Evolutionary conservation across 495 filamentous ascomycete genomes (phyloP), one percentile per base, ranked within the genome.

Genomic region (Chlorociboria aeruginascens): DNA sequence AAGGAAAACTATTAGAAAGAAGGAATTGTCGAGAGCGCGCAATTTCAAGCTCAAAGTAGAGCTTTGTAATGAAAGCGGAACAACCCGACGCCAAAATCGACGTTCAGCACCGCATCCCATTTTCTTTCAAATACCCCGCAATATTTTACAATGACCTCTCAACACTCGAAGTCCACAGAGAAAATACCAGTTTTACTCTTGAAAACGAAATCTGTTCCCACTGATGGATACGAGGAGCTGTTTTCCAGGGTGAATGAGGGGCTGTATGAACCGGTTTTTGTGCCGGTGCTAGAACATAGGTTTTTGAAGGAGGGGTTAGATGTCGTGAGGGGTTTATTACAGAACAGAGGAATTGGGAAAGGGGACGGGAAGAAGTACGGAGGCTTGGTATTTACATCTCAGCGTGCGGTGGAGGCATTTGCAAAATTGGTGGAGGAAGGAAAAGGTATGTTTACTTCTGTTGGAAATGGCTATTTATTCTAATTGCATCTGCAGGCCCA

Each of bases 301-400:
- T 72, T 74, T 52, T 55, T 64, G 28, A 61, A 70, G 12, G 52
- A 57, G 2, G 71, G 71, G 0, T 57, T 76, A 60, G 49, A 58
- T 39, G 55, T 52, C 30, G 58, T 76, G 14, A 52, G 62, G 36
- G 30, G 37, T 2, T 45, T 69, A 3, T 57, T 77, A 29, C 45
- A 52, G n/a, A 52, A 50, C 14, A 57, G 54, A 20, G 40, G 51
- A n/a, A 69, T 75, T 48, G 33, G 40, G 7, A 37, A 35, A 8
- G 33, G 14, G 6, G 13, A 44, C 0, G 46, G 32, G 6, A 28
- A 25, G 10, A 61, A 55, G 32, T 94, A 94, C 63, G 86, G 87
- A 10, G 89, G 86, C 1, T 60, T 96, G 43, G 84, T 96, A 40
- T 93, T 98, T 62, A 98, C 92, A 0, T 94, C 86, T 13, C 93